phyloP scores from a whole-genome alignment of 1,139 yeast species.

The Kodamaea anthophila region DNA sequence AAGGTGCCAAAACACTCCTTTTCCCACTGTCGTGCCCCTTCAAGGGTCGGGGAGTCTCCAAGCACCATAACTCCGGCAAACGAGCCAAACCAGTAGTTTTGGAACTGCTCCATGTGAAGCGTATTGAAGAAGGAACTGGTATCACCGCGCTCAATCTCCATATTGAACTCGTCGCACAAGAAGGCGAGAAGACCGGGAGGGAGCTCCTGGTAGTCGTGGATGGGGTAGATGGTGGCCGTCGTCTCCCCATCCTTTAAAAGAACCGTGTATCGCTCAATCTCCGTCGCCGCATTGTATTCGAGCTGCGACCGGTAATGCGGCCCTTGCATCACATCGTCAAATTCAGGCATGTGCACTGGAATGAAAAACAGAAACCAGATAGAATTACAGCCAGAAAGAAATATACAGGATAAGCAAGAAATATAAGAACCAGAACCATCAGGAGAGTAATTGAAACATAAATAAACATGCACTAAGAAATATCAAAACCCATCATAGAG shows the following conservation, averaged over 20 bases:
- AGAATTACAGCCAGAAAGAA: background rate
- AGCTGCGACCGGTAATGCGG: constrained; percentile 32
- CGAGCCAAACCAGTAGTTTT: constrained; percentile 78
- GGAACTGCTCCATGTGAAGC: constrained; percentile 65
- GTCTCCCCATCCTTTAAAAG: constrained; percentile 83
- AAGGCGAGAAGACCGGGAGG: constrained; percentile 78
- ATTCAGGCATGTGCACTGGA: constrained; percentile 27
- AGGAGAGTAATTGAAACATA: too few species aligned
- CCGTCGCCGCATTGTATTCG: constrained; percentile 28
- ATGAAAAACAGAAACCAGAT: constrained; percentile 3
- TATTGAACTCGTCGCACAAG: constrained; percentile 84
- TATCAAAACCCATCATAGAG: too few species aligned
- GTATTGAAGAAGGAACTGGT: constrained; percentile 82
- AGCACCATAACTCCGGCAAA: constrained; percentile 84
- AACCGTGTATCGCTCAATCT: constrained; percentile 51
- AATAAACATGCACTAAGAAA: too few species aligned
- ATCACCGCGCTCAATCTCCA: constrained; percentile 87
- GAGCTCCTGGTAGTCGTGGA: constrained; percentile 53
- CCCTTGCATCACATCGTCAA: constrained; percentile 30
- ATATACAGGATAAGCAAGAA: background rate
- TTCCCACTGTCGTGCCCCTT: constrained; percentile 72
- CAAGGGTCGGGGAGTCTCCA: constrained; percentile 60
- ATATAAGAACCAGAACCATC: background rate
- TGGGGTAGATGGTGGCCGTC: constrained; percentile 87
- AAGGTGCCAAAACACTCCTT: constrained; percentile 85